Conservation (phyloP, 1,284 basidiomycete genomes). For the Papiliotrema laurentii region DNA sequence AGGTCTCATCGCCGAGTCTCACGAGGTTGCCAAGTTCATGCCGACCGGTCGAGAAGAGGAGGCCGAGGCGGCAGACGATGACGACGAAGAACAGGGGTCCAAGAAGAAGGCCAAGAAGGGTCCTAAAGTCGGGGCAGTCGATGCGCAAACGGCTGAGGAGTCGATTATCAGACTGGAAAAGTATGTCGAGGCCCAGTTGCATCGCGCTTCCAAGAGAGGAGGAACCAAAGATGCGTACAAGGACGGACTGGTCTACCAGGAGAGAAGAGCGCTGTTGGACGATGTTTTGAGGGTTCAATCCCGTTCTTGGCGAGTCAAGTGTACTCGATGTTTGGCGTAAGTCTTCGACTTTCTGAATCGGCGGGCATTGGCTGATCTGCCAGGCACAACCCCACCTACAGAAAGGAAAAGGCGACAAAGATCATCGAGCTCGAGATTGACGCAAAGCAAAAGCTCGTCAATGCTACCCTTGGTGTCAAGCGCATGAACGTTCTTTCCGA, state of each 20-base stretch:
- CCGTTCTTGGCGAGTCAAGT: constrained; percentile 65
- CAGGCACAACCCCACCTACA: constrained; percentile 79
- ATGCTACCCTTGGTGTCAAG: constrained; percentile 56
- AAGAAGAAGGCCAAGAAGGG: constrained; percentile 51
- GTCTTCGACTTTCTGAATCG: constrained; percentile 40
- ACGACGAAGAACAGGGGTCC: constrained; percentile 36
- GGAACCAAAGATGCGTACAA: constrained; percentile 80
- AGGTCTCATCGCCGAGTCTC: constrained; percentile 79
- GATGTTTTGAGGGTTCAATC: constrained; percentile 60
- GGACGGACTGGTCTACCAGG: constrained; percentile 79
- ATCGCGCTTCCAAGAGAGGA: constrained; percentile 51
- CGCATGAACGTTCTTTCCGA: constrained; percentile 64
- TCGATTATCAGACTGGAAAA: constrained; percentile 67
- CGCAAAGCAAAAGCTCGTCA: constrained; percentile 68
- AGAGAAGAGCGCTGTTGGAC: constrained; percentile 73
- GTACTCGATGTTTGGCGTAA: constrained; percentile 74
- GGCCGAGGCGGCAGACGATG: constrained; percentile 38
- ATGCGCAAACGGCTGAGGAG: constrained; percentile 56
- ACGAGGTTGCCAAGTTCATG: constrained; percentile 64
- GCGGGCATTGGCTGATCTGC: neutral
- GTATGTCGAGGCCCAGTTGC: constrained; percentile 65
- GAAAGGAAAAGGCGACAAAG: constrained; percentile 92
- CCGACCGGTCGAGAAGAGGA: constrained; percentile 19
- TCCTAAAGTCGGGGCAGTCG: constrained; percentile 30
- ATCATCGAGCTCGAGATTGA: constrained; percentile 89